Evolutionary conservation across 1,139 yeast species (phyloP).

Genomic region (Hanseniaspora sp.): DNA sequence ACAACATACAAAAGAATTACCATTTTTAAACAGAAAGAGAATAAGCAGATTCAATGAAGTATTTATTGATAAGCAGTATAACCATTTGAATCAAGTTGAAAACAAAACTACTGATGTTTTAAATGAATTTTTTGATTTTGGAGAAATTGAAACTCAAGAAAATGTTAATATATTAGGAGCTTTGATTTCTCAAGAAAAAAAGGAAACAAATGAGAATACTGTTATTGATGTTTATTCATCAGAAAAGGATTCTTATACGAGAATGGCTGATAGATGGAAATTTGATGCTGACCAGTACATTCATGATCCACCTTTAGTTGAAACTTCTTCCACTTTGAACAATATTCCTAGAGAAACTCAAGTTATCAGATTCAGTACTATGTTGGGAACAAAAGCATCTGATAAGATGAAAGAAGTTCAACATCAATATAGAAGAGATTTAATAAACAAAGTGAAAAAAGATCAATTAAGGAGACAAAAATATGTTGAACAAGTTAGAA

Average conservation of each 20-base stretch:
- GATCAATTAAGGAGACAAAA: slow-evolving; percentile 26
- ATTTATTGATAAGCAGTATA: slow-evolving; percentile 56
- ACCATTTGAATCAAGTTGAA: slow-evolving; percentile 28
- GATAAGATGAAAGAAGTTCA: slow-evolving; percentile 47
- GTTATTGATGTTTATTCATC: slow-evolving; percentile 45
- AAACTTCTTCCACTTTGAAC: slow-evolving; percentile 58
- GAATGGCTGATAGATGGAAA: slow-evolving; percentile 63
- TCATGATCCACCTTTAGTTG: slow-evolving; percentile 46
- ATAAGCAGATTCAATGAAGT: slow-evolving; percentile 60
- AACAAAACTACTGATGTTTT: slow-evolving; percentile 21
- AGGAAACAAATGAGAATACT: not conserved
- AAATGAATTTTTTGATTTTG: slow-evolving; percentile 25
- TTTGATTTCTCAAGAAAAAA: slow-evolving; percentile 13
- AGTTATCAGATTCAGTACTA: slow-evolving; percentile 79
- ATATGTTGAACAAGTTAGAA: slow-evolving; percentile 25
- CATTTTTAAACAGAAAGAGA: slow-evolving; percentile 61
- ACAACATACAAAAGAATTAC: slow-evolving; percentile 37
- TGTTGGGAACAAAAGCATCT: slow-evolving; percentile 77
- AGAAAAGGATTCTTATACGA: slow-evolving; percentile 38
- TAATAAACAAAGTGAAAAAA: slow-evolving; percentile 32
- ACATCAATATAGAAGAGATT: slow-evolving; percentile 42
- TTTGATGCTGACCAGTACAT: slow-evolving; percentile 57
- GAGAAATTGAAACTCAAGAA: slow-evolving; percentile 27
- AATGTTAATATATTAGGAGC: slow-evolving; percentile 19
- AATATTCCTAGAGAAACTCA: slow-evolving; percentile 81